Evolutionary conservation across 495 filamentous ascomycete species (phyloP), one percentile per base, ranked within the genome.

Genomic region (Annulohypoxylon nitens): DNA sequence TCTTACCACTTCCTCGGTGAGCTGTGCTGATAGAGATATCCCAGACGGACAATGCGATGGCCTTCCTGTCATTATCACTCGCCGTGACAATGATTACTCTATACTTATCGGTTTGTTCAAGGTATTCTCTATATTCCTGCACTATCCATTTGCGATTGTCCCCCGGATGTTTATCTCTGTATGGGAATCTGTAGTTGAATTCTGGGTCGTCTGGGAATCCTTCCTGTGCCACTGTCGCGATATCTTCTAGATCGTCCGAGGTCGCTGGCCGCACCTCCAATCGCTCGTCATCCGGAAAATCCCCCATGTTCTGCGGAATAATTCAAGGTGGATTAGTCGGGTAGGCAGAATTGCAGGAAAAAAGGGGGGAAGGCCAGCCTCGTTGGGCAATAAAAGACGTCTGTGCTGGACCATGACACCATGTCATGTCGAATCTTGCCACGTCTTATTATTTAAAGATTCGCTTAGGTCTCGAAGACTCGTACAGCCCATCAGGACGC

Each of bases 141-240:
- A 68, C 39, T 36, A 77, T 79, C 72, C 76, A 81, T 69, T 75
- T 79, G 63, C 73, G 73, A 55, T 82, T 79, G 65, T 82, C 79
- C 7, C 78, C 75, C 7, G 80, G 78, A 34, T 67, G 78, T 25
- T 76, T 11, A 2, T 48, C 37, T 23, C 80, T 76, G 43, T 74
- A 64, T 0, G 81, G 79, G 53, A 81, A 82, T 58, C 81, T 76
- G 58, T 81, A 81, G 67, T 79, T 58, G 78, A 80, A 82, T 50
- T 81, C 77, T 5, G 81, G 81, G 57, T 82, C 81, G 18, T 78
- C 75, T 18, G 79, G 78, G 76, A 82, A 80, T 11, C 78, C 69
- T 50, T 74, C 50, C 75, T 79, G 76, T 67, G 79, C 77, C 58
- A 81, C 76, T 4, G 75, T 61, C 43, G 78, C 78, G 64, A 82